Evolutionary conservation across 352 stramenopile species (phyloP), one percentile per base, ranked within the genome.

Genomic region (Phytophthora cryptogea): DNA sequence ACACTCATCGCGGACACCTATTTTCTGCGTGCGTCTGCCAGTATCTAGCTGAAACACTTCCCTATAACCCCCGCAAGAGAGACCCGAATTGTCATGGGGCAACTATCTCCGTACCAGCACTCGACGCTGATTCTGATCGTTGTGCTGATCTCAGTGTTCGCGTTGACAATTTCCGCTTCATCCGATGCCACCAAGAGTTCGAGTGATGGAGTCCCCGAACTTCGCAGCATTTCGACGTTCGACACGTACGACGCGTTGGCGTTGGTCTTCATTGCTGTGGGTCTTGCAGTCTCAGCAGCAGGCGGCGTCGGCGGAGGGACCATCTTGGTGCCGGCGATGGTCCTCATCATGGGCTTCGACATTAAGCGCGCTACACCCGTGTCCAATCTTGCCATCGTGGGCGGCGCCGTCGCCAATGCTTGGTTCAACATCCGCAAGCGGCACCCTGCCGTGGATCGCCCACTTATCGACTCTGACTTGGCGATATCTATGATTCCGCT

Each of bases 341-440:
- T 82, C 33, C 39, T 82, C 32, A 60, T 79, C 39, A 78, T 86
- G 76, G 64, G 68, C 52, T 83, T 86, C 44, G 73, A 86, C 39
- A 83, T 86, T 53, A 86, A 86, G 69, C 70, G 59, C 30, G 77
- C 77, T 14, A 81, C 77, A 33, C 72, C 77, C 2, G 63, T 69
- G 4, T 81, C 72, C 32, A 84, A 83, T 51, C 58, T 87, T 35
- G 73, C 75, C 54, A 81, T 85, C 57, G 72, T 83, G 35, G 74
- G 77, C 33, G 74, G 74, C 36, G 74, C 72, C 9, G 46, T 81
- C 23, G 77, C 77, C 31, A 87, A 87, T 44, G 72, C 77, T 10
- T 70, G 76, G 20, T 83, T 87, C 52, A 84, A 83, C 36, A 46
- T 87, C 26, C 72, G 58, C 39, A 84, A 84, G 48, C 72, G 77